Evolutionary conservation across 306 rosid species (phyloP), one percentile per base, ranked within the genome.

Genomic region (Malus orientalis): DNA sequence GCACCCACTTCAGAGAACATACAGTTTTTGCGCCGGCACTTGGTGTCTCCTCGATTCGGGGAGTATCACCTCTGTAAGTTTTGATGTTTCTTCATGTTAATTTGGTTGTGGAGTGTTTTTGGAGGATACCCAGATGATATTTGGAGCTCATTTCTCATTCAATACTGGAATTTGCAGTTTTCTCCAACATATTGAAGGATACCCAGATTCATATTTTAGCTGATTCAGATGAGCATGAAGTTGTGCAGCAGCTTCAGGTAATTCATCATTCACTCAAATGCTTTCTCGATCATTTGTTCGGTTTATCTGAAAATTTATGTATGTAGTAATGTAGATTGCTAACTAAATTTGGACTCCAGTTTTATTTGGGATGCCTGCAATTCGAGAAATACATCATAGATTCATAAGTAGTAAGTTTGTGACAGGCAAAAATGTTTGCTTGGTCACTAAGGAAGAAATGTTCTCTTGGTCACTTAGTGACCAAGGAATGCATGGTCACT

Each of bases 101-200:
- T 15, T 51, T 71, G 14, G 63, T 22, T 27, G 15, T 45, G 68
- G 69, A 77, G 40, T 30, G 42, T 9, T 10, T 51, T 57, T 59
- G 44, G 29, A 33, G 51, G 32, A 57, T 6, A 13, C 32, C 47
- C 42, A 19, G n/a, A 32, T 64, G 54, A 84, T 87, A 77, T 74
- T 84, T 83, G 82, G 79, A 86, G 78, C 81, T 83, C 61, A 74
- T 85, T 86, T 88, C 80, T 90, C 77, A 81, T 82, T 60, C 79
- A 54, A 74, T 88, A 74, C 85, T 77, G 81, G 84, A 59, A 82
- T 84, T 90, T 78, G 13, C 97, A 95, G 97, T 89, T 89, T 95
- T 95, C 96, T 92, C 99, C 92, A 95, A 90, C 91, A 81, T 95
- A 76, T 75, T 95, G 97, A 92, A 90, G 96, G 97, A 92, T 83